Evolutionary conservation across 1,284 basidiomycete genomes (phyloP).

Genomic region (Trametes sp.): DNA sequence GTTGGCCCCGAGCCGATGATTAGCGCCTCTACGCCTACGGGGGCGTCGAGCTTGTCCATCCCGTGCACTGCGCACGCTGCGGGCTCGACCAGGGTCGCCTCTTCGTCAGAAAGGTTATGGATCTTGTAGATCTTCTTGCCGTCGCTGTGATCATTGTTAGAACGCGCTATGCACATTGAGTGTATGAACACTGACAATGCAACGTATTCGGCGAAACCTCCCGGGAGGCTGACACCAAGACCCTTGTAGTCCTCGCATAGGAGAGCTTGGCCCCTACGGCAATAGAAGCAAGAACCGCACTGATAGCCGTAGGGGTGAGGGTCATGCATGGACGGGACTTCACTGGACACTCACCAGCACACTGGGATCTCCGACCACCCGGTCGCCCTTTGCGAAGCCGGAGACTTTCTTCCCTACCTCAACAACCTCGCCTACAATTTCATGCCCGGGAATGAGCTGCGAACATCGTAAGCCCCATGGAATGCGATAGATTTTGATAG

Average conservation of each 20-base stretch:
- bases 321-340: background rate
- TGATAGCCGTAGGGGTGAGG: too few species aligned
- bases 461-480: background rate
- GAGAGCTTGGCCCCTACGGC: slow-evolving; percentile 75
- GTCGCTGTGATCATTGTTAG: slow-evolving; percentile 45
- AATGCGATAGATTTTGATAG: background rate
- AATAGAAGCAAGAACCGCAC: slow-evolving; percentile 87
- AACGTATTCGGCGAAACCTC: slow-evolving; percentile 90
- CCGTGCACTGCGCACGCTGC: slow-evolving; percentile 91
- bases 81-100: slow-evolving; percentile 88
- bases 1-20: slow-evolving; percentile 83
- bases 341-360: slow-evolving; percentile 53
- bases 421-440: slow-evolving; percentile 76
- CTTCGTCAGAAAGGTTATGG: slow-evolving; percentile 85
- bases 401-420: slow-evolving; percentile 76
- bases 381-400: slow-evolving; percentile 75
- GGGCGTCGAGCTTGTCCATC: slow-evolving; percentile 81
- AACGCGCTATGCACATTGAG: background rate
- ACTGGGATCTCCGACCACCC: slow-evolving; percentile 79
- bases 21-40: slow-evolving; percentile 81
- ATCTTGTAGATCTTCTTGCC: slow-evolving; percentile 85
- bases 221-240: slow-evolving; percentile 73
- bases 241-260: slow-evolving; percentile 84
- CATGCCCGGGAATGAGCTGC: slow-evolving; percentile 84
- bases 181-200: slow-evolving; percentile 63